These are phyloP conservation scores for Kodamaea restingae DNA, from an alignment of 805 yeast genomes.

Conservation along the genomic window DNA sequence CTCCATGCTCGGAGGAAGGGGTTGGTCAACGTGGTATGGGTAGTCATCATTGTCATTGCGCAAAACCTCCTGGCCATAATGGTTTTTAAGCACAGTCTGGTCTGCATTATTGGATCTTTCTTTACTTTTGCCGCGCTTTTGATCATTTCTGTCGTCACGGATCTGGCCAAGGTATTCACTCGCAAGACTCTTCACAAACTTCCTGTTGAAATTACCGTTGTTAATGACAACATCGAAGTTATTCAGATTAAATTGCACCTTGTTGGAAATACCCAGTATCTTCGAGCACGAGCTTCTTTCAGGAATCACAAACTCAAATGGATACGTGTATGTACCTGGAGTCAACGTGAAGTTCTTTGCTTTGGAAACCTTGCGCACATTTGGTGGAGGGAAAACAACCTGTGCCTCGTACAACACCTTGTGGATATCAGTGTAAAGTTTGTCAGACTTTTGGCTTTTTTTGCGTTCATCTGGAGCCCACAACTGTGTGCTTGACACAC, in stretches of 20 bases:
- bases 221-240: constrained; percentile 18
- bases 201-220: constrained; percentile 28
- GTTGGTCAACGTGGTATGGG: constrained; percentile 13
- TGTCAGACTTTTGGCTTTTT: constrained; percentile 8
- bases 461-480: constrained; percentile 20
- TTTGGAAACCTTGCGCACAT: constrained; percentile 40
- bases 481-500: constrained; percentile 39
- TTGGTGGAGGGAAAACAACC: constrained; percentile 51
- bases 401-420: constrained; percentile 46
- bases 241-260: constrained; percentile 26
- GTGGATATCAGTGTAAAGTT: constrained; percentile 36
- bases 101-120: too few relatives aligned
- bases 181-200: constrained; percentile 1
- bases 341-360: constrained; percentile 44
- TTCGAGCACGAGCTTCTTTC: constrained; percentile 39
- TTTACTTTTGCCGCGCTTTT: too few relatives aligned
- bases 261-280: constrained; percentile 31
- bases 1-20: constrained; percentile 33
- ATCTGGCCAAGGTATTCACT: not conserved
- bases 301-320: constrained; percentile 46
- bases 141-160: not conserved
- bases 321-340: constrained; percentile 49
- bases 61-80: too few relatives aligned
- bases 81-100: too few relatives aligned
- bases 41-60: too few relatives aligned